Conservation (phyloP, 164 flowering plant species). For the Dillenia turbinata region DNA sequence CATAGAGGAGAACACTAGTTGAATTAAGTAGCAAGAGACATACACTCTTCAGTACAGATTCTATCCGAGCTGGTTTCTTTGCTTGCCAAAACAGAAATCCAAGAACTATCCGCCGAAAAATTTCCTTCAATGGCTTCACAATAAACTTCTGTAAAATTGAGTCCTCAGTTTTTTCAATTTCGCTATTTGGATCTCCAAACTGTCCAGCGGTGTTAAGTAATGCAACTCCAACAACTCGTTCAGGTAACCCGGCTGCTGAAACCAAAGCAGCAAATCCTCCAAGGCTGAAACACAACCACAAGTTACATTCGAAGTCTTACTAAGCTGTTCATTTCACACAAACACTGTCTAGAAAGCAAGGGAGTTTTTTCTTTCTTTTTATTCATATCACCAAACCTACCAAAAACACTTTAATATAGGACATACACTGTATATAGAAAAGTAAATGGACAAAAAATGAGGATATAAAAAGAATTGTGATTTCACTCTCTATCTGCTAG, state of each 20-base stretch:
- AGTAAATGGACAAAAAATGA: not conserved
- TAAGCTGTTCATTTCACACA: too few species aligned
- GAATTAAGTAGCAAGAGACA: constrained; percentile 18
- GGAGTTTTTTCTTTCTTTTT: too few species aligned
- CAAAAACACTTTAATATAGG: not conserved
- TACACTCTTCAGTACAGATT: constrained; percentile 89
- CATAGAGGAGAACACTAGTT: not conserved
- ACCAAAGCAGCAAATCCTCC: constrained; percentile 94
- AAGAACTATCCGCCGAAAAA: constrained; percentile 79
- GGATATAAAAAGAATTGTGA: not conserved
- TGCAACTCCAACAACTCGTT: constrained; percentile 72
- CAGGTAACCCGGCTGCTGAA: constrained; percentile 64
- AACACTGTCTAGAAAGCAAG: too few species aligned
- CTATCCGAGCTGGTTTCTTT: constrained; percentile 83
- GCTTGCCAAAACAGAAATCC: constrained; percentile 96
- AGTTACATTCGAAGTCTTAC: constrained; percentile 4
- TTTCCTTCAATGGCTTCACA: constrained; percentile 77
- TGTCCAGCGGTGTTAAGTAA: constrained; percentile 91
- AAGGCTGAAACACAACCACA: constrained; percentile 53
- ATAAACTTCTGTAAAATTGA: constrained; percentile 44
- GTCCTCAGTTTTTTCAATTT: constrained; percentile 34
- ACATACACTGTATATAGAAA: not conserved
- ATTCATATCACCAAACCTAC: not conserved
- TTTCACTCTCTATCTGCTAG: too few species aligned
- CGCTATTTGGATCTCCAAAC: constrained; percentile 53